phyloP scores from a whole-genome alignment of 192 early-diverging fungal species.

The Linnemannia hyalina region DNA sequence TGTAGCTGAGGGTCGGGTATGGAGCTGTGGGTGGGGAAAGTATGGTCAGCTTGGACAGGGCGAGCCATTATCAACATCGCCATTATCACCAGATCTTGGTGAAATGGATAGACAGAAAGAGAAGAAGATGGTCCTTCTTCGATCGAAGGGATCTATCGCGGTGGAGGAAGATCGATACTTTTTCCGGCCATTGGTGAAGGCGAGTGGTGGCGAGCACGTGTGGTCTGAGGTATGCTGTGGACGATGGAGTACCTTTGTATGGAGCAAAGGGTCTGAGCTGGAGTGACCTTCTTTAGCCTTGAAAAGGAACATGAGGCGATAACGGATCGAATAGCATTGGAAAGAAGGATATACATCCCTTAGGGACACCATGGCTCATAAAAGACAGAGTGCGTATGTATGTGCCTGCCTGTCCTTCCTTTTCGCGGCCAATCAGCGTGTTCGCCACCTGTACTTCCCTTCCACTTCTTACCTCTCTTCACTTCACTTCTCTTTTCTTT shows the following conservation, averaged over 20 bases:
- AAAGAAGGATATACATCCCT: background rate
- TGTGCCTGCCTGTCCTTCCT: background rate
- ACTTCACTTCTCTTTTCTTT: background rate
- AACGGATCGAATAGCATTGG: background rate
- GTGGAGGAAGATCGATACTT: background rate
- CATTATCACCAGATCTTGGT: too few species aligned
- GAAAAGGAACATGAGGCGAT: background rate
- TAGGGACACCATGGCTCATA: background rate
- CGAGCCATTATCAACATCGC: background rate
- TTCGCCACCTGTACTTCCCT: too few species aligned
- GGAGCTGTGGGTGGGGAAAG: conserved; percentile 56
- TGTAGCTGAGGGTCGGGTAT: conserved; percentile 28
- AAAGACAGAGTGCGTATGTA: background rate
- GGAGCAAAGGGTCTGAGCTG: background rate
- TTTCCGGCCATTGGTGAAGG: background rate
- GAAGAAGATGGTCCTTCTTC: background rate
- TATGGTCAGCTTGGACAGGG: conserved; percentile 34
- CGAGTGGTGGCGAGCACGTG: background rate
- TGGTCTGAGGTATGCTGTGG: conserved; percentile 13
- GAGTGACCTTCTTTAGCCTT: background rate
- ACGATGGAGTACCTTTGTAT: conserved; percentile 29
- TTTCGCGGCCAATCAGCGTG: background rate
- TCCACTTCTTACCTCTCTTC: background rate
- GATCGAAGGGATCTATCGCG: background rate
- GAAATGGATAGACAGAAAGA: background rate